Percentiles rank a stretch among this genome's conserved stretches.
Conservation (phyloP, 306 rosid genomes). For the Styphnolobium japonicum region DNA sequence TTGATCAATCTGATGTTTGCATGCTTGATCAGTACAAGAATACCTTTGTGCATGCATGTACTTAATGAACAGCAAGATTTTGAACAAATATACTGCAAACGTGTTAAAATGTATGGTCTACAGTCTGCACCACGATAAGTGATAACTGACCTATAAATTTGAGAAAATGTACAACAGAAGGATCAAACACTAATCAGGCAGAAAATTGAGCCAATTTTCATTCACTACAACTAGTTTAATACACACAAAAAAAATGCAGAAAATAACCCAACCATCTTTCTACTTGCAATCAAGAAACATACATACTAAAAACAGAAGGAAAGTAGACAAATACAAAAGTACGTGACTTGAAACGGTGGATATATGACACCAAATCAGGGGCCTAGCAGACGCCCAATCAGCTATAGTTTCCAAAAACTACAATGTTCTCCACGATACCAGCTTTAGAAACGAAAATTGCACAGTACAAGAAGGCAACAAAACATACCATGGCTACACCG, state of each 20-base stretch:
- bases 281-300: not conserved
- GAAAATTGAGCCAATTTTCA: not conserved
- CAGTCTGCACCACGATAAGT: not conserved
- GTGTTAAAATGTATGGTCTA: not conserved
- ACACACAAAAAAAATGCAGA: not conserved
- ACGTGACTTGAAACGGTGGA: not conserved
- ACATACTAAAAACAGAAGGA: not conserved
- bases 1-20: not conserved
- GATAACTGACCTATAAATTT: not conserved
- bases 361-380: not conserved
- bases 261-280: not conserved
- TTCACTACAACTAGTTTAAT: not conserved
- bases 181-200: not conserved
- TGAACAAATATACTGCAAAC: not conserved
- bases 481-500: constrained; percentile 97
- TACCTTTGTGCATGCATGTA: not conserved
- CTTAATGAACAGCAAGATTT: not conserved
- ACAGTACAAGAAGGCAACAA: constrained; percentile 35
- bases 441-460: constrained; percentile 33
- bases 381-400: not conserved
- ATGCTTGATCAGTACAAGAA: not conserved
- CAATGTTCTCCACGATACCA: not conserved
- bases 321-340: not conserved
- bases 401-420: not conserved
- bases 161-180: not conserved